phyloP scores from a whole-genome alignment of 345 rosid genomes.

The Corymbia maculata region DNA sequence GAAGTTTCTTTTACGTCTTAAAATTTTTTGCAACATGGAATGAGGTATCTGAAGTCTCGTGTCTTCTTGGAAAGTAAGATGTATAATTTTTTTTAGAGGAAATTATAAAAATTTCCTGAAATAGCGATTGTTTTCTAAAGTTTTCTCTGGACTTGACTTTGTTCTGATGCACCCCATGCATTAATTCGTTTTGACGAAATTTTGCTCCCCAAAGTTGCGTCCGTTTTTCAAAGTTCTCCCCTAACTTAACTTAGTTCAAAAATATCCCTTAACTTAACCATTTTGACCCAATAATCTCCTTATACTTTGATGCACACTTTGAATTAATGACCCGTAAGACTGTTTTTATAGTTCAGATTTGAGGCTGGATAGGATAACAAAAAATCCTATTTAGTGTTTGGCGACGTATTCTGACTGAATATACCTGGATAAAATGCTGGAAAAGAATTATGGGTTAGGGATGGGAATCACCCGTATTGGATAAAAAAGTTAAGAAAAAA shows the following conservation, averaged over 20 bases:
- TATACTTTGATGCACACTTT: background rate
- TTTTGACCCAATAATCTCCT: background rate
- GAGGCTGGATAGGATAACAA: no score
- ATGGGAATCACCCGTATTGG: background rate
- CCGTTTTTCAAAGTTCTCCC: background rate
- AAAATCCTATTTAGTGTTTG: rapidly evolving
- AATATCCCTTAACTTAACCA: background rate
- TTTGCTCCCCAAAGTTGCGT: background rate
- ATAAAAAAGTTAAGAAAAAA: no score
- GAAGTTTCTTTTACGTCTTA: background rate
- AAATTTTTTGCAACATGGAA: background rate
- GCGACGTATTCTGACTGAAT: no score
- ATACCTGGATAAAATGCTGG: rapidly evolving
- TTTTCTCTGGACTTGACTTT: background rate
- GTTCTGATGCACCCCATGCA: background rate
- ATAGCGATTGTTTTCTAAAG: background rate
- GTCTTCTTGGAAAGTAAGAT: background rate
- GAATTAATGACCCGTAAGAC: background rate
- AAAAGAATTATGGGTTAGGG: background rate
- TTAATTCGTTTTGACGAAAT: background rate
- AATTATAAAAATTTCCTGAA: background rate
- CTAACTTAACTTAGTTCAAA: background rate
- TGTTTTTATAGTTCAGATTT: no score
- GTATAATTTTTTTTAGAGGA: background rate
- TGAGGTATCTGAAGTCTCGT: background rate